Conservation (phyloP, 2,329 filamentous ascomycete genomes). For the Hypoxylon sp. region DNA sequence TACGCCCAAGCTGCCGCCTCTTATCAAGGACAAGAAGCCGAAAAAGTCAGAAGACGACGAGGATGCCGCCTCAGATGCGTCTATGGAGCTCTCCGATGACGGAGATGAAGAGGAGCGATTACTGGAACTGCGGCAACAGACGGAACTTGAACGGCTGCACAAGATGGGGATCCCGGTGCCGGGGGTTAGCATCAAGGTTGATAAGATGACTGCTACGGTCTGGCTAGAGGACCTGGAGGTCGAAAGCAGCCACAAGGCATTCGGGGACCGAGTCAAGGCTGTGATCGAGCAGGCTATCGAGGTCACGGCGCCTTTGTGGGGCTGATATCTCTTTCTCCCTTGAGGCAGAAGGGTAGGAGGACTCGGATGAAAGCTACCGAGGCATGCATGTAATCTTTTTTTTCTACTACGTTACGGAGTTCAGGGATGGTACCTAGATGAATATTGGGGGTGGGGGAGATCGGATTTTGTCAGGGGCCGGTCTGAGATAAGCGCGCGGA, state of each 20-base stretch:
- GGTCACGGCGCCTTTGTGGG: slow-evolving; percentile 83
- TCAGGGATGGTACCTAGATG: neutral
- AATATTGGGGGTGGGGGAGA: neutral
- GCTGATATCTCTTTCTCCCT: slow-evolving; percentile 52
- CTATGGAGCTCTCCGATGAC: slow-evolving; percentile 57
- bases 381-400: slow-evolving; percentile 9
- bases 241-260: slow-evolving; percentile 83
- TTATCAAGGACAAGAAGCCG: slow-evolving; percentile 55
- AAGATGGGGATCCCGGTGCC: slow-evolving; percentile 91
- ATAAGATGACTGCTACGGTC: slow-evolving; percentile 88
- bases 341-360: slow-evolving; percentile 7
- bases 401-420: slow-evolving; percentile 4
- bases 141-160: slow-evolving; percentile 84
- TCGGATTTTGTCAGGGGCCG: slow-evolving; percentile 10
- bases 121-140: slow-evolving; percentile 69
- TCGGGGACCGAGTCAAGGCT: slow-evolving; percentile 87
- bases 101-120: slow-evolving; percentile 61
- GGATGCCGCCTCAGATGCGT: slow-evolving; percentile 56
- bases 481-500: slow-evolving; percentile 23
- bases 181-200: slow-evolving; percentile 87
- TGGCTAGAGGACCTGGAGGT: slow-evolving; percentile 95
- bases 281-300: slow-evolving; percentile 93
- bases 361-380: neutral
- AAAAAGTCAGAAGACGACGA: slow-evolving; percentile 52
- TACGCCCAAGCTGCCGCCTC: slow-evolving; percentile 68